Percentiles rank a stretch among this genome's conserved stretches.
phyloP scores from a whole-genome alignment of 2,329 filamentous ascomycete species.

The Cladosporium cucumerinum region DNA sequence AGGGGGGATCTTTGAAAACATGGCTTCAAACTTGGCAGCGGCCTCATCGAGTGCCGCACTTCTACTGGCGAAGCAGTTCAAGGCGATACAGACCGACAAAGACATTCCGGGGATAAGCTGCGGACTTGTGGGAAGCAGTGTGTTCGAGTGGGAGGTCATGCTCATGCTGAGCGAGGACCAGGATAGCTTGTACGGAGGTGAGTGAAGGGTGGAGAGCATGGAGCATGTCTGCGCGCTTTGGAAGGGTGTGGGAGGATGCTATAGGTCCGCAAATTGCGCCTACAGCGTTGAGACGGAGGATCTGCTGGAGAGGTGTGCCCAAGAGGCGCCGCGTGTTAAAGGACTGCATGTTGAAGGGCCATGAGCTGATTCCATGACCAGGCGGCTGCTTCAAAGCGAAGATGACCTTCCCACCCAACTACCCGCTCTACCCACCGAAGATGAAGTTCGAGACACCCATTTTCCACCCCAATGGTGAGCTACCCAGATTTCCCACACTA shows the following conservation, averaged over 20 bases:
- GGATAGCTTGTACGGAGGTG: conserved; percentile 81
- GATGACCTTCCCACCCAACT: conserved; percentile 77
- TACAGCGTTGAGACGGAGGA: background rate
- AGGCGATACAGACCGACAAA: conserved; percentile 88
- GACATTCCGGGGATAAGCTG: conserved; percentile 94
- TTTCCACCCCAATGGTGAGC: conserved; percentile 83
- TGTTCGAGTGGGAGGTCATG: conserved; percentile 99
- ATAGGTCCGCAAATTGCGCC: background rate
- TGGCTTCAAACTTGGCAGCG: background rate
- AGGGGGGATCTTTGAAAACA: background rate
- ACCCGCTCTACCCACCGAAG: conserved; percentile 82
- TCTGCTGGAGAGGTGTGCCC: background rate
- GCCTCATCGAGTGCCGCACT: conserved; percentile 57
- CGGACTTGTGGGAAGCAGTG: conserved; percentile 78
- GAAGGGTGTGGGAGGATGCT: background rate
- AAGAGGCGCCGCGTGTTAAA: too few relatives aligned
- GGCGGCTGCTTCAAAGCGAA: conserved; percentile 89
- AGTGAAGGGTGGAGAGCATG: conserved; percentile 30
- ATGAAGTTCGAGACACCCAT: conserved; percentile 83
- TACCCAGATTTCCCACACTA: background rate
- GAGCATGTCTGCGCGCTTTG: background rate
- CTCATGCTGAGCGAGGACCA: conserved; percentile 89
- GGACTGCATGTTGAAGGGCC: background rate
- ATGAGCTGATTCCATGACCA: conserved; percentile 36
- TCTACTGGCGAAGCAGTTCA: conserved; percentile 80